Conservation (phyloP, 176 grass and related monocot genomes). For the Paspalum notatum region DNA sequence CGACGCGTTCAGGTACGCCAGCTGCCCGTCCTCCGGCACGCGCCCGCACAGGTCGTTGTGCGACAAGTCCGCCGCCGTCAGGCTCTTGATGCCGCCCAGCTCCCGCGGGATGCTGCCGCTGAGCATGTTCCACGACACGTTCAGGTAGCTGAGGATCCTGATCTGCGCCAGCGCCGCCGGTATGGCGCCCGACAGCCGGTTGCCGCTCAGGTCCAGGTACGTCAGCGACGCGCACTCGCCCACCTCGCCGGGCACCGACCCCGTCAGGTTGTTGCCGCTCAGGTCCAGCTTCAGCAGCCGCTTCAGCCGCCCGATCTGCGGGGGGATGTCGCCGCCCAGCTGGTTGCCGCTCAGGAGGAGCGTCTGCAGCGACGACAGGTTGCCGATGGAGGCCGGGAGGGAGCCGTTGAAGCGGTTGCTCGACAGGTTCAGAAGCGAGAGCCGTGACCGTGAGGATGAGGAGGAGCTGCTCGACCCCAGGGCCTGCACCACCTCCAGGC, state of each 20-base stretch:
- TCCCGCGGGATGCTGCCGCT: conserved; percentile 57
- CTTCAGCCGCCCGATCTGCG: conserved; percentile 48
- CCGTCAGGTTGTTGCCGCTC: conserved; percentile 67
- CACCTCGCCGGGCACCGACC: conserved; percentile 57
- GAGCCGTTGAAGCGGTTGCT: conserved; percentile 67
- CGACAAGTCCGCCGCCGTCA: conserved; percentile 73
- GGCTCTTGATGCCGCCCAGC: conserved; percentile 73
- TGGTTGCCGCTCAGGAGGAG: conserved; percentile 67
- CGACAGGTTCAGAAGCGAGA: conserved; percentile 70
- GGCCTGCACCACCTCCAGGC: no score
- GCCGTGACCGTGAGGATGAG: no score
- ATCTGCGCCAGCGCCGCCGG: conserved; percentile 53
- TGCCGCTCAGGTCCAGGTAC: conserved; percentile 79
- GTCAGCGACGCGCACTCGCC: conserved; percentile 67
- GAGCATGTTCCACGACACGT: conserved; percentile 78
- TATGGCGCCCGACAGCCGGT: conserved; percentile 52
- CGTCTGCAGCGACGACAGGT: conserved; percentile 65
- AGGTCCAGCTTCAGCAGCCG: conserved; percentile 76
- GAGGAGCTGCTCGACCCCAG: no score
- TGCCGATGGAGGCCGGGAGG: conserved; percentile 61
- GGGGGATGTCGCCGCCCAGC: conserved; percentile 52
- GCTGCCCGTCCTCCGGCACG: conserved; percentile 72
- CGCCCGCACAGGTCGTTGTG: conserved; percentile 68
- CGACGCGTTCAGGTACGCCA: conserved; percentile 69
- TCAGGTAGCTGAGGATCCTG: conserved; percentile 74